phyloP scores from a whole-genome alignment of 2,329 filamentous ascomycete genomes.

The Trichoderma koningiopsis region DNA sequence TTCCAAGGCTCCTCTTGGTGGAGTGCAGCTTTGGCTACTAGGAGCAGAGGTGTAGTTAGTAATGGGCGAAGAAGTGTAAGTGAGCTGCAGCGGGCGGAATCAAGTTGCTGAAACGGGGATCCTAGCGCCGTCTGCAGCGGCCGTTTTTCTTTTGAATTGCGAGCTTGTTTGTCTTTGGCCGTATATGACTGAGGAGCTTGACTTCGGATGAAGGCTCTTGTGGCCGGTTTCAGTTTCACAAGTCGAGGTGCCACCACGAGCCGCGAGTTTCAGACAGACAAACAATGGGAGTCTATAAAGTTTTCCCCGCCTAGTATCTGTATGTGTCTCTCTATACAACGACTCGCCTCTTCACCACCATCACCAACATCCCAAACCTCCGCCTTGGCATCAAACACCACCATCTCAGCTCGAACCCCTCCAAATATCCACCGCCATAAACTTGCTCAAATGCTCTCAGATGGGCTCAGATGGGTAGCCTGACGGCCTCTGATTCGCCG shows the following conservation, averaged over 20 bases:
- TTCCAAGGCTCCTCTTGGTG: neutral
- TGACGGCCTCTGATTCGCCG: neutral
- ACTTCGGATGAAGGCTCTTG: neutral
- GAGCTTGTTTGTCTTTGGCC: neutral
- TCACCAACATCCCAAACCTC: neutral
- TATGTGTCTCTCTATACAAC: neutral
- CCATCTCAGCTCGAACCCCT: neutral
- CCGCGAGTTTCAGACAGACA: neutral
- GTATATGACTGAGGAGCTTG: too few species aligned
- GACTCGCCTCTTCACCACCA: neutral
- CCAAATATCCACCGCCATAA: slow-evolving; percentile 29
- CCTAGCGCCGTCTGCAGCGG: neutral
- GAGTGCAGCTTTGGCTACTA: neutral
- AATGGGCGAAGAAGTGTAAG: neutral
- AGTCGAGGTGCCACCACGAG: slow-evolving; percentile 3
- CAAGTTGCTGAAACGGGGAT: neutral
- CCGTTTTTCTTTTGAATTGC: neutral
- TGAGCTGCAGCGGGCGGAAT: too few species aligned
- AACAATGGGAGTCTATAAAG: neutral
- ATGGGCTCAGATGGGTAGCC: slow-evolving; percentile 33
- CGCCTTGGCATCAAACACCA: neutral
- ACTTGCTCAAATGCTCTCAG: slow-evolving; percentile 46
- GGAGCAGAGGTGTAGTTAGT: neutral
- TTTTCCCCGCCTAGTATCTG: too few species aligned
- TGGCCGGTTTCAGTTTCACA: neutral